Conservation (phyloP, 495 filamentous ascomycete species). For the Penicillium flavigenum region DNA sequence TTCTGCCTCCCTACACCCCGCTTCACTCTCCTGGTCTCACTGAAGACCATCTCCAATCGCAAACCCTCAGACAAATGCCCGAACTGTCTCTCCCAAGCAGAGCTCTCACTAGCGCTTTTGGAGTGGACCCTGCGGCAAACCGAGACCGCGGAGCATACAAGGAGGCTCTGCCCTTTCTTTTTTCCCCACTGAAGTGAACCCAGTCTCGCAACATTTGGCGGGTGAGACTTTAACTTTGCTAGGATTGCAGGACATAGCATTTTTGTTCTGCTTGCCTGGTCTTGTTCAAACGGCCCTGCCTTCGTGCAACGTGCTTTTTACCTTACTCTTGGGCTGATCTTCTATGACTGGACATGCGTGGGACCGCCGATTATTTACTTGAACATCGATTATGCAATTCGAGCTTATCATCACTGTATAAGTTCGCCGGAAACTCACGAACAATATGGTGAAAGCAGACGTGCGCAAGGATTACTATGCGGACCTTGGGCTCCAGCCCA, state of each 20-base stretch:
- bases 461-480: slow-evolving; percentile 79
- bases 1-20: slow-evolving; percentile 5
- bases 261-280: background rate
- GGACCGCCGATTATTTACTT: slow-evolving; percentile 10
- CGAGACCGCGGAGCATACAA: slow-evolving; percentile 16
- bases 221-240: background rate
- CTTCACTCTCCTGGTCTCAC: slow-evolving; percentile 1
- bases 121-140: slow-evolving; percentile 22
- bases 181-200: background rate
- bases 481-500: slow-evolving; percentile 67
- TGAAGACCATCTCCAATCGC: slow-evolving; percentile 10
- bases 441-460: slow-evolving; percentile 74
- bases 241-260: background rate
- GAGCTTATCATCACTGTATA: slow-evolving; percentile 4
- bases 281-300: slow-evolving; percentile 1
- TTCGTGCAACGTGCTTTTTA: slow-evolving; percentile 7
- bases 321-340: slow-evolving; percentile 1
- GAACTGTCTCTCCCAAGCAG: slow-evolving; percentile 13
- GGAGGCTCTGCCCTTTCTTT: slow-evolving; percentile 13
- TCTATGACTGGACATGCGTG: slow-evolving; percentile 22
- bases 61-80: slow-evolving; percentile 1
- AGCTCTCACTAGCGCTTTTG: slow-evolving; percentile 22
- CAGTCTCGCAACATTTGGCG: background rate
- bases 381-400: slow-evolving; percentile 27
- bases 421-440: slow-evolving; percentile 5